Percentiles rank a stretch among this genome's conserved stretches.
phyloP scores from a whole-genome alignment of 371 early-diverging fungal species.

The Lichtheimia ornata region DNA sequence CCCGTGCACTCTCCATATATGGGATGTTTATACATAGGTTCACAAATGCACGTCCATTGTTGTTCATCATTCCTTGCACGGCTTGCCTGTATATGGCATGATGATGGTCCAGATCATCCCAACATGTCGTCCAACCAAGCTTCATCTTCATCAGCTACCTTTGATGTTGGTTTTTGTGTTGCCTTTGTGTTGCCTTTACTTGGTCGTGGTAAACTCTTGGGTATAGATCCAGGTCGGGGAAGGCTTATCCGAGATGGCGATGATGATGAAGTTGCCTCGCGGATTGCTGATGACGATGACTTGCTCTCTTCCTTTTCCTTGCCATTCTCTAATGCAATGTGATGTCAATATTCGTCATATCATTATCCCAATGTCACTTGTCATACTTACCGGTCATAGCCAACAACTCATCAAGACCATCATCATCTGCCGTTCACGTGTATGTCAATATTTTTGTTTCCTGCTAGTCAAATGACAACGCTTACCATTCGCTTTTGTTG shows the following conservation, averaged over 20 bases:
- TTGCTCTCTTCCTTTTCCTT: neutral
- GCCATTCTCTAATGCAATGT: neutral
- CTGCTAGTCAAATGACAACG: neutral
- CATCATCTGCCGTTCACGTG: constrained; percentile 1
- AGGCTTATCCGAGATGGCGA: constrained; percentile 3
- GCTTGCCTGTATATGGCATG: neutral
- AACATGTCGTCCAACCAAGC: constrained; percentile 50
- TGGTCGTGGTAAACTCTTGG: constrained; percentile 1
- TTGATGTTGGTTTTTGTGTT: constrained; percentile 4
- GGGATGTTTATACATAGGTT: no score
- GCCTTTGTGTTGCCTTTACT: neutral
- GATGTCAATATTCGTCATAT: no score
- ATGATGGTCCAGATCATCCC: constrained; percentile 18
- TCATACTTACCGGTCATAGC: constrained; percentile 5
- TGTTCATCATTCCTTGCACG: neutral
- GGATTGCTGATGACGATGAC: neutral
- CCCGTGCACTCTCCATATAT: no score
- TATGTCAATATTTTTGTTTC: neutral
- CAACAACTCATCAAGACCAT: constrained; percentile 21
- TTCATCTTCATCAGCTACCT: constrained; percentile 30
- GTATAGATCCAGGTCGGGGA: no score
- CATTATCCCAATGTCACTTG: neutral
- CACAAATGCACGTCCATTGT: no score
- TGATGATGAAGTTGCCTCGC: constrained; percentile 3
- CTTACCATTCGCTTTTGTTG: neutral